Evolutionary conservation across 371 early-diverging fungal genomes (phyloP), one percentile per base, ranked within the genome.

Genomic region (Apophysomyces ossiformis): DNA sequence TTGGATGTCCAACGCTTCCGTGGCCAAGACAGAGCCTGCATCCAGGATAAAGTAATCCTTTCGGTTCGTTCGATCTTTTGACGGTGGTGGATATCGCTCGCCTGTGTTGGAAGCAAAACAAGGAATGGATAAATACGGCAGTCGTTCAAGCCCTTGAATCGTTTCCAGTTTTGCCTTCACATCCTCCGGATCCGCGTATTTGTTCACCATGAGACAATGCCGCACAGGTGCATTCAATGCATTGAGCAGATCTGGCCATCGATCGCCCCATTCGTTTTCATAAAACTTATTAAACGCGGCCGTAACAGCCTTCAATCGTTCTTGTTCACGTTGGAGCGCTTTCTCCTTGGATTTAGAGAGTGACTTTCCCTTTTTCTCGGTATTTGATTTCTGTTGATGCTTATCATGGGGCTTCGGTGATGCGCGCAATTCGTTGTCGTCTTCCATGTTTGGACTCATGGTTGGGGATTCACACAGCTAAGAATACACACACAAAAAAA

Each of bases 11-110:
- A 93, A 72, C 0, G 92, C 90, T 4, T 77, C 74, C 7, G 79
- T 79, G 69, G 92, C 66, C 0, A 92, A 69, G 4, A 89, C 90
- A 0, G 90, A 91, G 13, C 88, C 86, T 12, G 92, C 84, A 65
- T 93, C 93, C 61, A 94, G 58, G 47, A 83, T 77, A 64, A 88
- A 89, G 63, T 86, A 80, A 37, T 83, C 81, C 0, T 72, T 75
- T 21, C 83, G 43, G 21, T 74, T 71, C 13, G 57, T 37, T 26
- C 68, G 63, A 56, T 82, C 82, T 36, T 74, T 75, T 9, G 65
- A 60, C 13, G 86, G 86, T 35, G 57, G 67, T 35, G 82, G 78
- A 56, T 83, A 85, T 47, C 79, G 73, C 4, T 68, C 60, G 6
- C 38, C 50, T 43, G 62, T 59, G 32, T 71, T 69, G 38, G 71